Base-by-base conservation (phyloP, 1,284 basidiomycete species). In the Pyrrhoderma lamaoense region DNA sequence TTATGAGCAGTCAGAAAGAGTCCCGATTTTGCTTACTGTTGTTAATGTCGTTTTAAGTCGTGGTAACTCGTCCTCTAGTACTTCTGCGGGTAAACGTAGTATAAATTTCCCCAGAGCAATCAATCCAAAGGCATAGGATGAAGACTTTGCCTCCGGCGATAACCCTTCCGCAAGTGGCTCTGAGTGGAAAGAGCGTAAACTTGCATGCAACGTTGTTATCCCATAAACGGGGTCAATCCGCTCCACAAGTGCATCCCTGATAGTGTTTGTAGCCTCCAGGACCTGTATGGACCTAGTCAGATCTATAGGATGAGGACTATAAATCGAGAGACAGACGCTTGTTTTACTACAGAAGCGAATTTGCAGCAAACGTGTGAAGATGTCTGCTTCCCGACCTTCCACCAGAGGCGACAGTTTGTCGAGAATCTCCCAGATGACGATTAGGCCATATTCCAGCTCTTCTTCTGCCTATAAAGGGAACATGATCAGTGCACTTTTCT, bases 11-110 rank as follows among this genome's bases (percentile, higher is more conserved):
- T 25, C 42, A n/a, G 43, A 18, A 25, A 43, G 55, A 49, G 4
- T 36, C 36, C 43, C 16, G 40, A 70, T n/a, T n/a, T n/a, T n/a
- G n/a, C 82, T 59, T 54, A 87, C 87, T 42, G 75, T 71, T 42
- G 84, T 84, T 56, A 92, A 63, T 3, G 86, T 85, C 21, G 62
- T 65, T 60, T 79, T 81, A 49, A 89, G 64, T 34, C 86, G 78
- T 42, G 89, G 89, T 44, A 92, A 63, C 58, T 91, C 89, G 56
- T 92, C 89, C 64, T 92, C 89, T 27, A 90, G 76, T 40, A 92
- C 81, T 62, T 91, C 89, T 8, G 77, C 72, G 8, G 89, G 89
- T 18, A 92, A 69, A 35, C 82, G 77, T 55, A 90, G 65, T 57
- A 89, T 80, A 58, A 90, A 88, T 64, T 85, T 89, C 34, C 85